Percentiles rank a stretch among this genome's conserved stretches.
These are phyloP conservation scores for Cryphonectria naterciae DNA, from an alignment of 2,329 filamentous ascomycete species.

Conservation along the genomic window DNA sequence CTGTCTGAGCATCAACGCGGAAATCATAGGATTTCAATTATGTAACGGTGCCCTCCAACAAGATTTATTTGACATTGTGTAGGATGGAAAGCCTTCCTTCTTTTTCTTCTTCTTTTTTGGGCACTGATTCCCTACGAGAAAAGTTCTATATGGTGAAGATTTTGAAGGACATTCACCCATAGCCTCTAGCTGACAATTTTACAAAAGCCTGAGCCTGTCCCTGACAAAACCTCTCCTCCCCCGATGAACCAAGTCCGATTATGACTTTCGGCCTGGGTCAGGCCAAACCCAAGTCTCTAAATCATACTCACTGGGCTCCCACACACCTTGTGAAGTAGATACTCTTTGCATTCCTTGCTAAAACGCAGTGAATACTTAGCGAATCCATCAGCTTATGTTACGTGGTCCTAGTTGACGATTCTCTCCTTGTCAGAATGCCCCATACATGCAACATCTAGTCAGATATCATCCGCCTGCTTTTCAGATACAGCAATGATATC, in stretches of 20 bases:
- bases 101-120: neutral
- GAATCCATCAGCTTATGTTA: neutral
- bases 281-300: neutral
- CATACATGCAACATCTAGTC: neutral
- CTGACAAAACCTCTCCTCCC: neutral
- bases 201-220: neutral
- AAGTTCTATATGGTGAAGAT: neutral
- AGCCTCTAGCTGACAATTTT: neutral
- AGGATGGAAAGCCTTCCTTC: neutral
- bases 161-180: neutral
- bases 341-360: neutral
- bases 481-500: conserved; percentile 9
- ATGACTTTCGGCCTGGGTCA: neutral
- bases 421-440: neutral
- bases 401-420: neutral
- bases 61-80: neutral
- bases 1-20: neutral
- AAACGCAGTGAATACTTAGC: neutral
- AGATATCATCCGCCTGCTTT: neutral
- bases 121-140: neutral
- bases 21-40: neutral
- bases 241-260: neutral
- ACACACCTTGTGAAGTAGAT: neutral
- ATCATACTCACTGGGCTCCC: neutral
- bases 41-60: neutral